Base-by-base conservation (phyloP, 768 basidiomycete genomes). In the Lentinula sp. region DNA sequence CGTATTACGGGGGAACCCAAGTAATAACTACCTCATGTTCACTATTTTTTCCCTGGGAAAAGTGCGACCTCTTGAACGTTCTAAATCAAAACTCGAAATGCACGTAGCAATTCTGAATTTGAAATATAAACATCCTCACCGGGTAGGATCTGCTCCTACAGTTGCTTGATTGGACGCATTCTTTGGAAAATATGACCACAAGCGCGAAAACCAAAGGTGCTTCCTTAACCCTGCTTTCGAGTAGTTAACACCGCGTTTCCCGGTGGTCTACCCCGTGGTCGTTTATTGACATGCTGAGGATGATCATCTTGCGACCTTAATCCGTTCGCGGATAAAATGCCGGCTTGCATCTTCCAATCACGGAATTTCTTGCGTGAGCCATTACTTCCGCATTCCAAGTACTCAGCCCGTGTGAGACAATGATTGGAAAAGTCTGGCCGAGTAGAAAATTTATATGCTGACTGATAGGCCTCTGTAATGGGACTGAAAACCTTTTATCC, bases 391-490 rank as follows among this genome's bases (percentile, higher is more conserved):
- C 81, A 81, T 74, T 98, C 95, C 53, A 84, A 76, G 73, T 96
- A 98, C 70, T 98, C 94, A 52, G 83, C 84, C 48, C 89, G 78
- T 4, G 92, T 92, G 63, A 93, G 84, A 35, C 84, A 79, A 18
- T 76, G 74, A 36, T 77, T 72, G 0, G 75, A 56, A 65, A 89
- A 87, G 43, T 77, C 76, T 28, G 84, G 74, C 18, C 76, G 75
- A 56, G 72, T 77, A 28, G 85, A 82, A 65, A 91, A 86, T 15
- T 79, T 74, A 57, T 82, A 69, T 0, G 87, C 87, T 59, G 85
- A 79, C 56, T 75, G 73, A 72, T 90, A 88, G 2, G 83, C 81
- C 75, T 88, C 86, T 59, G 81, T 82, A 68, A 85, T 78, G 28
- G 90, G 84, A 61, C 89, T 91, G 61, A 51, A 37, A 60, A 61